Evolutionary conservation across 345 rosid species (phyloP), one percentile per base, ranked within the genome.

Genomic region (Pistacia atlantica): DNA sequence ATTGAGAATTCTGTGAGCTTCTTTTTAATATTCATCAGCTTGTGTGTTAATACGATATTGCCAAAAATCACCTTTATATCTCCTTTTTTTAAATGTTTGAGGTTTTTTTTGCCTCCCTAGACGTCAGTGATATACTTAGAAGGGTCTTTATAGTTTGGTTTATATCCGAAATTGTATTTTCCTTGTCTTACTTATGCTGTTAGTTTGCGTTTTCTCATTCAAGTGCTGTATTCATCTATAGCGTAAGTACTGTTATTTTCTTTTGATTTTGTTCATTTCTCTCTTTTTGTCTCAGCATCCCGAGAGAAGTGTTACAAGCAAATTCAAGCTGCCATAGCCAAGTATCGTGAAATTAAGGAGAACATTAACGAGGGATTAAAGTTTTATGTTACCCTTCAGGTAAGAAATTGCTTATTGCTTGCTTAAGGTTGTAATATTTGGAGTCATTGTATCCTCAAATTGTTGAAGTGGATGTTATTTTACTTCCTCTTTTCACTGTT

Each of bases 351-450:
- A 84, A 91, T 92, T 80, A 93, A 96, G 90, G 98, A 96, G 72
- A 96, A 96, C 79, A 86, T 96, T 77, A 96, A 91, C 38, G 98
- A 96, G 82, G 99, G 99, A 35, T 80, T 96, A 84, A 96, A 96
- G 85, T 96, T 96, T 84, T 96, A 96, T 81, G 94, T 93, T 62
- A 96, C 97, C 22, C 99, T 96, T 84, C 99, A 93, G 89, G 99
- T 95, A 71, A 84, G 81, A 58, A 65, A 25, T 42, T 49, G 5
- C 37, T 74, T n/a, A 45, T 61, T 12, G 59, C 56, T 67, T 69
- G 77, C 61, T 67, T 13, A 5, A 48, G 35, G 52, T 13, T 63
- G 10, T 35, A 45, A 11, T 69, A 13, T 78, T 55, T 18, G 45
- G 22, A 2, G 37, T 49, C 55, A 2, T 55, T 17, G 31, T 16